A percentile compares a stretch with the other conserved stretches of the same genome.
Evolutionary conservation across 441 rosid species (phyloP).

Genomic region (Arabidopsis lyrata): DNA sequence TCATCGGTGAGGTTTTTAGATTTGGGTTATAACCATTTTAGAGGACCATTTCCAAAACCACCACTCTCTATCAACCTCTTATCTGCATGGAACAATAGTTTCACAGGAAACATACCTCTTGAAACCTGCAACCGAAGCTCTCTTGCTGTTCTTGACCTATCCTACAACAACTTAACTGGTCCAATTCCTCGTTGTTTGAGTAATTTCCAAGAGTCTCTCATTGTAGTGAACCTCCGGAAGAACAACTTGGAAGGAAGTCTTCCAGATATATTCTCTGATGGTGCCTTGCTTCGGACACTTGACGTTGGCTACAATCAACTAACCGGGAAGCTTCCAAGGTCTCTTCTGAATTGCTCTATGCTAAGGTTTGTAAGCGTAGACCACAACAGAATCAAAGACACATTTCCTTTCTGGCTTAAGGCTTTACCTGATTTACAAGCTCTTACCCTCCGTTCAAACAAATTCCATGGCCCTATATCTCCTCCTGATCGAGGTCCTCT

Average conservation of each 20-base stretch:
- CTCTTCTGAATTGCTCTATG: constrained; percentile 48
- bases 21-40: background rate
- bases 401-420: constrained; percentile 62
- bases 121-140: constrained; percentile 48
- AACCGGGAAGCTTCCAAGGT: constrained; percentile 53
- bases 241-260: background rate
- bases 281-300: constrained; percentile 45
- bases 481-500: background rate
- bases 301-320: constrained; percentile 53
- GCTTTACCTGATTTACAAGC: constrained; percentile 49
- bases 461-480: constrained; percentile 52
- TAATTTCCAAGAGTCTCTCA: background rate
- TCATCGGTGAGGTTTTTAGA: constrained; percentile 26
- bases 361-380: constrained; percentile 61
- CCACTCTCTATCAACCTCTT: constrained; percentile 35
- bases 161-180: constrained; percentile 21
- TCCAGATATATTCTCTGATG: background rate
- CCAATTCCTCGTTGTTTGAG: constrained; percentile 4
- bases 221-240: background rate
- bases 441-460: constrained; percentile 57
- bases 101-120: constrained; percentile 51
- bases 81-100: constrained; percentile 49
- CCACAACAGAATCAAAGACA: constrained; percentile 55
- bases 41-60: constrained; percentile 28
- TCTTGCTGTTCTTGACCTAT: constrained; percentile 31